Conservation (phyloP, 208 protist genomes). For the Plasmodiophora brassicae region DNA sequence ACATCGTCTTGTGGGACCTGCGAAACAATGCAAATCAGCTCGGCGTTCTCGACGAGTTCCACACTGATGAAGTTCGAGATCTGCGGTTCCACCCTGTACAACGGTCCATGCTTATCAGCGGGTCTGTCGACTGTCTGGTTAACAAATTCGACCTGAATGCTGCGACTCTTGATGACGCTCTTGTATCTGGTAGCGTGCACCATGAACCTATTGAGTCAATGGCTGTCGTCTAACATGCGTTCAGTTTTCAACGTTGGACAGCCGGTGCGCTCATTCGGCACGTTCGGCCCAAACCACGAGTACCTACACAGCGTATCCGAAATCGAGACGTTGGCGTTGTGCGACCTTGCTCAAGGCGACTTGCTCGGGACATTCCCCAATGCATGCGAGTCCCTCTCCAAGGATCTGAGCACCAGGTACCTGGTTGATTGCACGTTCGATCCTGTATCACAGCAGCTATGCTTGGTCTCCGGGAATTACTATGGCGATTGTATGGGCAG, state of each 20-base stretch:
- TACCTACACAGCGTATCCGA: not conserved
- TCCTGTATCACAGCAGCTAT: not conserved
- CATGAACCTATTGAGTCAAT: not conserved
- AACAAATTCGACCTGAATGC: constrained; percentile 31
- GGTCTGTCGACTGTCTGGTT: constrained; percentile 11
- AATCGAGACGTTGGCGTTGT: not conserved
- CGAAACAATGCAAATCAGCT: not conserved
- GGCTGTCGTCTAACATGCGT: not conserved
- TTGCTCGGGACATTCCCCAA: not conserved
- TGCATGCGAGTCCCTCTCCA: not conserved
- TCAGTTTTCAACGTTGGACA: not conserved
- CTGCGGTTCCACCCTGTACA: not conserved
- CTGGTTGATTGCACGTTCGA: constrained; percentile 4
- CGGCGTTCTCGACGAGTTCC: constrained; percentile 12
- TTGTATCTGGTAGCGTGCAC: not conserved
- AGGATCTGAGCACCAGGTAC: not conserved
- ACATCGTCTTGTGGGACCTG: not conserved
- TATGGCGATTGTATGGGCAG: not conserved
- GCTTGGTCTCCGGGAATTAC: not conserved
- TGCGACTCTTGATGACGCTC: constrained; percentile 4
- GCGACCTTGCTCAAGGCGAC: not conserved
- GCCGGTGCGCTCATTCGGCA: not conserved
- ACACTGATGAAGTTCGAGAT: constrained; percentile 25
- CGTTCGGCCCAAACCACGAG: not conserved
- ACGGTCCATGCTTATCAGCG: not conserved